Base-by-base conservation (phyloP, 768 basidiomycete species). In the Coprinellus micaceus region DNA sequence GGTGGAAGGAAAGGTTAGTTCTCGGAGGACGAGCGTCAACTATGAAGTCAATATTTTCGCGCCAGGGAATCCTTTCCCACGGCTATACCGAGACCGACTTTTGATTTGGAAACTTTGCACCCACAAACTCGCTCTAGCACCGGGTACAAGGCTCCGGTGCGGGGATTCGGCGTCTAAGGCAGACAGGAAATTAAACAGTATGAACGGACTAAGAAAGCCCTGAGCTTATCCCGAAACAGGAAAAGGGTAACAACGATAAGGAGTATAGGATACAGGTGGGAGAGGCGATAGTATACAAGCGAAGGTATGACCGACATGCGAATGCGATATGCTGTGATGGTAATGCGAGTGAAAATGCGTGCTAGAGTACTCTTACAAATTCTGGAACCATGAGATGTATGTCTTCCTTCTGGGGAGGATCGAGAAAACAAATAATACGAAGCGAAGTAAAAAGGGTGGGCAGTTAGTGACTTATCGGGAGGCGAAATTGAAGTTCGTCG, bases 321-420 rank as follows among this genome's bases (percentile, higher is more conserved):
- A 50, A 54, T 30, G 53, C 39, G 10, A 22, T 24, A 30, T 41
- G 39, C 28, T 21, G n/a, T 52, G 50, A 22, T 30, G 40, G 19
- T 54, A 26, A 43, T 39, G 37, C 17, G 33, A 33, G 26, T 54
- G 53, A 54, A 54, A 30, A 54, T 54, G 53, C 53, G 53, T 43
- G 53, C 53, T 54, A 54, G 49, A 26, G 53, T 40, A 54, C 53
- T 45, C 53, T 17, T 54, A 54, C 53, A 54, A 54, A 26, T 54
- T 54, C 53, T 30, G 37, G 19, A 21, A 19, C n/a, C 19, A n/a
- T n/a, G 25, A 28, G 26, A 40, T 51, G 50, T 51, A 13, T 51
- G 25, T 30, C 40, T 26, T 54, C 53, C 25, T 53, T 41, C 17
- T 36, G 47, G 19, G 21, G 26, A 3, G 7, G 28, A 13, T 25